phyloP scores from a whole-genome alignment of 1,284 basidiomycete species.

The Hypsizygus ulmarius region DNA sequence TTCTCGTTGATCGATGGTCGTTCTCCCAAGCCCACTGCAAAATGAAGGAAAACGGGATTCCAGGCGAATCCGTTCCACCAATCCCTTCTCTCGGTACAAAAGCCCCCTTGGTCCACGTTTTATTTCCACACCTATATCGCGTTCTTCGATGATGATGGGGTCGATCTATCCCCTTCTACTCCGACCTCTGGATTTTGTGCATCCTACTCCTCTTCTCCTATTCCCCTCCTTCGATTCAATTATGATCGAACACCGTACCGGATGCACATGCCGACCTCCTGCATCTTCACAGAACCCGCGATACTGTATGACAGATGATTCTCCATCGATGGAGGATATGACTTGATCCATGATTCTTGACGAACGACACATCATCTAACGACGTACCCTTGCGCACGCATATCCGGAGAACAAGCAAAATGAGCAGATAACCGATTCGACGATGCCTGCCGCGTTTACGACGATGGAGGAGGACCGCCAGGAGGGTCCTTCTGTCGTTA shows the following conservation, averaged over 20 bases:
- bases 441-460: constrained; percentile 21
- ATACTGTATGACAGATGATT: constrained; percentile 20
- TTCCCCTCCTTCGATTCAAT: not conserved
- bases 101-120: constrained; percentile 22
- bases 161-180: constrained; percentile 29
- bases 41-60: constrained; percentile 29
- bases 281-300: constrained; percentile 15
- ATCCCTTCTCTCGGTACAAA: constrained; percentile 19
- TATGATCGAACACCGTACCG: not conserved
- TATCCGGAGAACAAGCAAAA: constrained; percentile 17
- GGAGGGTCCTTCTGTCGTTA: constrained; percentile 15
- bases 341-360: constrained; percentile 44
- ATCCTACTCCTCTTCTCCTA: not conserved
- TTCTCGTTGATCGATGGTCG: constrained; percentile 36
- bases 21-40: constrained; percentile 16
- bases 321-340: constrained; percentile 38
- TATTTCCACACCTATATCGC: constrained; percentile 21
- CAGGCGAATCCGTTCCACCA: constrained; percentile 27
- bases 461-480: constrained; percentile 9
- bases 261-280: constrained; percentile 11
- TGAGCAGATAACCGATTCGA: constrained; percentile 21
- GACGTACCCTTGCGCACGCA: constrained; percentile 20
- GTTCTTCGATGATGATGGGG: constrained; percentile 20
- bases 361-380: constrained; percentile 32
- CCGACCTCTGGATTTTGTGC: constrained; percentile 10